Conservation (phyloP, 1,284 basidiomycete genomes). For the Cryptococcus depauperatus region DNA sequence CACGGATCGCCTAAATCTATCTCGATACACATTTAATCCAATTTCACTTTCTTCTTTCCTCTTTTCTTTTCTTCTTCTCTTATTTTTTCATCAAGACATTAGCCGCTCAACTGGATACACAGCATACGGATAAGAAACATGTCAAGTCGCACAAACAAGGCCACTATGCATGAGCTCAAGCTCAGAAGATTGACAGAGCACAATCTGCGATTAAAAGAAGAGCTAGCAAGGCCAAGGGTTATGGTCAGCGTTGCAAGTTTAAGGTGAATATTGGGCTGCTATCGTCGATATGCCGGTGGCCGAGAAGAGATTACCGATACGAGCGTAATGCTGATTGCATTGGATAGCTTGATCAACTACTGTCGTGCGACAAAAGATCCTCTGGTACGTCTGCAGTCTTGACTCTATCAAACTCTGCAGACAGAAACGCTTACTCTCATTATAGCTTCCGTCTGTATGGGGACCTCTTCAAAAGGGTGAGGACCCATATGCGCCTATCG, state of each 20-base stretch:
- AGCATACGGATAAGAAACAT: no score
- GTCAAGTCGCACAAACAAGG: constrained; percentile 34
- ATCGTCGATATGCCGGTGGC: no score
- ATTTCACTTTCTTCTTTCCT: no score
- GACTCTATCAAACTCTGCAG: constrained; percentile 3
- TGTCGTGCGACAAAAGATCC: constrained; percentile 87
- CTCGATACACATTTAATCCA: no score
- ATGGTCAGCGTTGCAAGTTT: constrained; percentile 80
- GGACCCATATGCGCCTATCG: constrained; percentile 35
- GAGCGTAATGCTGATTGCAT: constrained; percentile 7
- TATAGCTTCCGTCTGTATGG: constrained; percentile 84
- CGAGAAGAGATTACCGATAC: neutral
- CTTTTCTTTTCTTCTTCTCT: no score
- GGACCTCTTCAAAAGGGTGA: constrained; percentile 80
- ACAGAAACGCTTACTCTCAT: neutral
- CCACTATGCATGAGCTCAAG: constrained; percentile 90
- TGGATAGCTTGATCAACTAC: constrained; percentile 86
- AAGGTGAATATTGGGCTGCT: constrained; percentile 26
- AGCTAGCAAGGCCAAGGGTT: constrained; percentile 77
- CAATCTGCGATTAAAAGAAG: constrained; percentile 85
- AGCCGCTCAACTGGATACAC: no score
- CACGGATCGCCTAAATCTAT: no score
- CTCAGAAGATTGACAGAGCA: constrained; percentile 85
- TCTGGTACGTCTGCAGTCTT: constrained; percentile 54
- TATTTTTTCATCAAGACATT: no score